Evolutionary conservation across 1,284 basidiomycete species (phyloP).

Genomic region (Mrakiaceae sp.): DNA sequence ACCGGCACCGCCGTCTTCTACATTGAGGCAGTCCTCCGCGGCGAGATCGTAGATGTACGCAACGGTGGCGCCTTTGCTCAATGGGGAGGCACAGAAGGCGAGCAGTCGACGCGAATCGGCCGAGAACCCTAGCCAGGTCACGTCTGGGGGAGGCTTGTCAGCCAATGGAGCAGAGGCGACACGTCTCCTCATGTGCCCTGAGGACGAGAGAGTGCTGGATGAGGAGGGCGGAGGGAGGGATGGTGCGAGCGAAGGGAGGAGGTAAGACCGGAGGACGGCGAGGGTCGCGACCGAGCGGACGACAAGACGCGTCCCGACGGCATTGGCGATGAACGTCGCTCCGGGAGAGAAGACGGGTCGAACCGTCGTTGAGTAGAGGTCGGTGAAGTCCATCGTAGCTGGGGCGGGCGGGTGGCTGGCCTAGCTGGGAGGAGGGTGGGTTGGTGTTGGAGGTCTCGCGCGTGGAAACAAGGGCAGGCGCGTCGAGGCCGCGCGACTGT

Average conservation of each 20-base stretch:
- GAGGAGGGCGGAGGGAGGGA: not conserved
- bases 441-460: too few species aligned
- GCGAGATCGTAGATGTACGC: conserved; percentile 46
- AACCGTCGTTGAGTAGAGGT: conserved; percentile 9
- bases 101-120: conserved; percentile 69
- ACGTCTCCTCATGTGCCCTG: not conserved
- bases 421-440: too few species aligned
- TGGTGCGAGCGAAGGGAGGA: conserved; percentile 20
- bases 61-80: conserved; percentile 40
- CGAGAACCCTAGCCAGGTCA: conserved; percentile 70
- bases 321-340: conserved; percentile 31
- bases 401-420: not conserved
- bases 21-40: not conserved
- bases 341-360: conserved; percentile 14
- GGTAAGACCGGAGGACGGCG: conserved; percentile 29
- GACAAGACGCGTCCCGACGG: conserved; percentile 25
- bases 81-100: conserved; percentile 46
- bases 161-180: not conserved
- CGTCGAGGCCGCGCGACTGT: too few species aligned
- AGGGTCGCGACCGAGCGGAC: conserved; percentile 30
- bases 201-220: not conserved
- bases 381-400: conserved; percentile 13
- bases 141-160: conserved; percentile 23
- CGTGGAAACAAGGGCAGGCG: too few species aligned
- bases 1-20: too few species aligned